Evolutionary conservation across 2,329 filamentous ascomycete species (phyloP).

Genomic region (Kalmusia sp.): DNA sequence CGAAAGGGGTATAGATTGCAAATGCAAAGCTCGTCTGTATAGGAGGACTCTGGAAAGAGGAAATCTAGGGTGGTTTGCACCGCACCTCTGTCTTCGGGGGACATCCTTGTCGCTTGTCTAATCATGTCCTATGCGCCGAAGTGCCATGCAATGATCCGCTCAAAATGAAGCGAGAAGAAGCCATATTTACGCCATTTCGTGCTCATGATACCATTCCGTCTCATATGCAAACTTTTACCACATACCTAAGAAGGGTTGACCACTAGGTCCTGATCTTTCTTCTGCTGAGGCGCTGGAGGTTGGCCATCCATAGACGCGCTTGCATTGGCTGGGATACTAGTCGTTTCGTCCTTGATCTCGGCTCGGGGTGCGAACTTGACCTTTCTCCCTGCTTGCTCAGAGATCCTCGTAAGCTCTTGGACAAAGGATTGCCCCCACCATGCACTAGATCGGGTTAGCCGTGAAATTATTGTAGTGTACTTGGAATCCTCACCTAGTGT

Average conservation of each 20-base stretch:
- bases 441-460: constrained; percentile 60
- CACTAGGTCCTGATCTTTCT: constrained; percentile 4
- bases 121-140: constrained; percentile 6
- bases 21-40: background rate
- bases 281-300: background rate
- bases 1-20: constrained; percentile 6
- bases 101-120: constrained; percentile 3
- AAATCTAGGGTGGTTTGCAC: constrained; percentile 4
- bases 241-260: constrained; percentile 8
- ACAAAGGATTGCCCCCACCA: constrained; percentile 97
- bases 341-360: background rate
- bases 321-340: background rate
- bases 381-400: constrained; percentile 58
- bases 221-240: background rate
- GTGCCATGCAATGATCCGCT: constrained; percentile 9
- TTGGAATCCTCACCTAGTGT: constrained; percentile 71
- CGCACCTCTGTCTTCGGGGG: background rate
- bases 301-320: background rate
- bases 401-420: constrained; percentile 72
- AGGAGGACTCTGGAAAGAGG: background rate
- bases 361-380: constrained; percentile 40
- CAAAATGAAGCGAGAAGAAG: background rate
- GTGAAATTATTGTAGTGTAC: background rate
- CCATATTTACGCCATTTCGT: constrained; percentile 1
- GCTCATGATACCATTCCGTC: background rate